Conservation (phyloP, 2,329 filamentous ascomycete species). For the Colletotrichum noveboracense region DNA sequence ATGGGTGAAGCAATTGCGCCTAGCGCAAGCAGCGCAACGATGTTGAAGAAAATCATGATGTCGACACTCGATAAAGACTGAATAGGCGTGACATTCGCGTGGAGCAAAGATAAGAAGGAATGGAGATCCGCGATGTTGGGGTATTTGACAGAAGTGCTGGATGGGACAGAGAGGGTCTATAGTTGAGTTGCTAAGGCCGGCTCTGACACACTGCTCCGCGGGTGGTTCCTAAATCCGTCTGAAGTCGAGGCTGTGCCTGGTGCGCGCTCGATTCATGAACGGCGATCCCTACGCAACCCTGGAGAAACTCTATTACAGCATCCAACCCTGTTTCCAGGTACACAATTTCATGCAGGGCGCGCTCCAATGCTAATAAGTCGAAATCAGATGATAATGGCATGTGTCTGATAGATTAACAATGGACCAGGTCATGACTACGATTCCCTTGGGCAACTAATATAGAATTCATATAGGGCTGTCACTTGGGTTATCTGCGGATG, state of each 20-base stretch:
- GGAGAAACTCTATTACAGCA: neutral
- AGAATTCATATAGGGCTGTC: neutral
- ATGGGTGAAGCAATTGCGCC: neutral
- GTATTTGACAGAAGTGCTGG: neutral
- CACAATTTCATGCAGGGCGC: neutral
- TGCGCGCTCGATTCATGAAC: neutral
- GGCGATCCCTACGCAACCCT: neutral
- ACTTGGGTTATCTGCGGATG: neutral
- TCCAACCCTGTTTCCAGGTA: neutral
- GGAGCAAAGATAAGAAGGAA: neutral
- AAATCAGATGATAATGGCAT: neutral
- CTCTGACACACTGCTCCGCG: neutral
- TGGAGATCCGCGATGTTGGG: neutral
- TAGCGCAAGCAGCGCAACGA: neutral
- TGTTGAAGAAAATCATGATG: neutral
- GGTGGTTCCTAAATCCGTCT: neutral
- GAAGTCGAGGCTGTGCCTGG: neutral
- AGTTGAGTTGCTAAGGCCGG: neutral
- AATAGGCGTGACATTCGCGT: neutral
- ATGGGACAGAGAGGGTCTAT: neutral
- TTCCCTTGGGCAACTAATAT: neutral
- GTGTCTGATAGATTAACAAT: neutral
- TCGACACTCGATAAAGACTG: neutral
- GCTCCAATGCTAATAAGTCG: neutral
- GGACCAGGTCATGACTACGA: neutral